These are phyloP conservation scores for Viola pubescens DNA, from an alignment of 441 rosid genomes.

Conservation along the genomic window DNA sequence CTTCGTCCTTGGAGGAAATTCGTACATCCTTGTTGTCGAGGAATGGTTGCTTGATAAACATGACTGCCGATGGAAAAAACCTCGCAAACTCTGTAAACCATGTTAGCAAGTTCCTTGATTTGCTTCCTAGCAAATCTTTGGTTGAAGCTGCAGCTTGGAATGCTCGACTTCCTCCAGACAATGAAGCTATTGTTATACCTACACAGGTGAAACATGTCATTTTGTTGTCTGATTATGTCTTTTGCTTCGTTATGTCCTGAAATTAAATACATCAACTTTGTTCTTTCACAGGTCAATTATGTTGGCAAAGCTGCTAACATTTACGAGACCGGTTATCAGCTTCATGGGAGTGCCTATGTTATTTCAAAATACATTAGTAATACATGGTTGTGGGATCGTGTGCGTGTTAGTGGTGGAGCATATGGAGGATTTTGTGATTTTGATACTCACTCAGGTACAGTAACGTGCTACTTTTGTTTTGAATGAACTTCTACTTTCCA, in stretches of 20 bases:
- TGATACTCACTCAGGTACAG: constrained; percentile 83
- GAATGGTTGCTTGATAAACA: constrained; percentile 72
- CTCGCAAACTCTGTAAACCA: constrained; percentile 47
- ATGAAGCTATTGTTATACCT: constrained; percentile 88
- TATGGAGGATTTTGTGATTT: constrained; percentile 95
- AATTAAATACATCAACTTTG: neutral
- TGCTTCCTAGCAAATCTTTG: constrained; percentile 59
- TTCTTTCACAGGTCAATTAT: constrained; percentile 71
- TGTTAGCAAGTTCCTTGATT: constrained; percentile 70
- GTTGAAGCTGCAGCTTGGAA: constrained; percentile 41
- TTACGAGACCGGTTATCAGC: constrained; percentile 64
- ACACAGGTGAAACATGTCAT: constrained; percentile 55
- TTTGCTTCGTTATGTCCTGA: neutral
- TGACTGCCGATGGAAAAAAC: constrained; percentile 80
- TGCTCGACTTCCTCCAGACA: constrained; percentile 48
- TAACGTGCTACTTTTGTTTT: neutral
- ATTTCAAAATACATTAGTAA: constrained; percentile 84
- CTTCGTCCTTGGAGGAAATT: constrained; percentile 82
- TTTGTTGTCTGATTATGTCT: neutral
- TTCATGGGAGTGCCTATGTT: constrained; percentile 83
- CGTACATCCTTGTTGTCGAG: constrained; percentile 66
- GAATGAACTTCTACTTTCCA: neutral
- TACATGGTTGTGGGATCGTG: constrained; percentile 97
- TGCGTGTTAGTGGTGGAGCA: constrained; percentile 94
- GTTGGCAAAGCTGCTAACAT: constrained; percentile 91